These are phyloP conservation scores for Inga laurina DNA, from an alignment of 306 rosid genomes.

Conservation along the genomic window DNA sequence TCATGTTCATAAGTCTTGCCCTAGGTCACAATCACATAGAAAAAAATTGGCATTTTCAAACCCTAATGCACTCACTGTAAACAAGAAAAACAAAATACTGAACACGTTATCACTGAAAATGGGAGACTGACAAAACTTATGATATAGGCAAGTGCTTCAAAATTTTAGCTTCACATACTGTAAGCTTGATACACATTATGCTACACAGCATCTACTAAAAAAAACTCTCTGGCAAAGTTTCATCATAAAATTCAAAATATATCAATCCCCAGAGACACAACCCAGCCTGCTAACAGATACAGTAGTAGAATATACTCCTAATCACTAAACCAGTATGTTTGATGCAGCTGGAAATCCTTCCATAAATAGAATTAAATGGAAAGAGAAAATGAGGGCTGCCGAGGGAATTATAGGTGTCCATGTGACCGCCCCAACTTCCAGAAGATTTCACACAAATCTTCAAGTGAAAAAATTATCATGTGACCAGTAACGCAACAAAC, in stretches of 20 bases:
- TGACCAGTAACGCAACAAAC: neutral
- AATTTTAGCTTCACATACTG: neutral
- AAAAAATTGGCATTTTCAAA: slow-evolving; percentile 4
- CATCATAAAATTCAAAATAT: neutral
- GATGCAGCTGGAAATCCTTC: neutral
- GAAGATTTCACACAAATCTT: neutral
- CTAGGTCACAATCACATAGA: slow-evolving; percentile 7
- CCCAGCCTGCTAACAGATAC: neutral
- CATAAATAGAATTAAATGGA: neutral
- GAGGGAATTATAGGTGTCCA: neutral
- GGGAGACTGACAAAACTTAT: neutral
- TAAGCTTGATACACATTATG: neutral
- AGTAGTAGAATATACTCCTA: neutral
- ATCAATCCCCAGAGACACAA: neutral
- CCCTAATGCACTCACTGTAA: slow-evolving; percentile 19
- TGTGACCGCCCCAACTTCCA: slow-evolving; percentile 2
- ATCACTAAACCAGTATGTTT: neutral
- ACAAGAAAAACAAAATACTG: neutral
- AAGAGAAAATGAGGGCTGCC: neutral
- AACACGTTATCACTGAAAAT: slow-evolving; percentile 18
- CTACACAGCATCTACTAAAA: neutral
- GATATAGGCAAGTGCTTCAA: neutral
- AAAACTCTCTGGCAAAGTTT: neutral
- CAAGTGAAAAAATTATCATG: neutral
- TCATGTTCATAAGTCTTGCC: slow-evolving; percentile 31